Evolutionary conservation across 202 grass and related monocot genomes (phyloP).

Genomic region (Zoysia matrella): DNA sequence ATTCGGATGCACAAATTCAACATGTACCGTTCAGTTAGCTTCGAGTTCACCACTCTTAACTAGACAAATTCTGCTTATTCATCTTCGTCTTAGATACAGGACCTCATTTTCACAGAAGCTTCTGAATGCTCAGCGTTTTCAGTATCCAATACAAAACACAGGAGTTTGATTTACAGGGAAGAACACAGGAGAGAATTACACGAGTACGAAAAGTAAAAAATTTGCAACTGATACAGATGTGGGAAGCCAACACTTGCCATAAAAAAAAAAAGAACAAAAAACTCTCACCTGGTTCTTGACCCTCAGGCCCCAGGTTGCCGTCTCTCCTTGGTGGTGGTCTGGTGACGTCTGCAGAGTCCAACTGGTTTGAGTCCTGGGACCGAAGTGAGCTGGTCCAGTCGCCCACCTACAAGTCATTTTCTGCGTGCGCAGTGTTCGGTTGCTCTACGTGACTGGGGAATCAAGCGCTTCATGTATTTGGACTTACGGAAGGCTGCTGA

Average conservation of each 20-base stretch:
- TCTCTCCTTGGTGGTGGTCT: not conserved
- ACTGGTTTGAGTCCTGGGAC: conserved; percentile 5
- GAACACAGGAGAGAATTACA: not conserved
- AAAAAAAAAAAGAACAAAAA: no score
- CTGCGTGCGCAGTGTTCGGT: conserved; percentile 24
- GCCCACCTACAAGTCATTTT: conserved; percentile 25
- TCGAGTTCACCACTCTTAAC: not conserved
- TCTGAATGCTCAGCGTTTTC: conserved; percentile 17
- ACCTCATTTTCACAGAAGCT: conserved; percentile 13
- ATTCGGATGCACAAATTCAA: conserved; percentile 1
- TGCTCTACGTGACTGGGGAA: conserved; percentile 36
- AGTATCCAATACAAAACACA: not conserved
- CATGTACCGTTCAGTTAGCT: no score
- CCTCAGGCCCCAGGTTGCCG: not conserved
- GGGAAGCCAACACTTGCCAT: not conserved
- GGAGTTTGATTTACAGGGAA: not conserved
- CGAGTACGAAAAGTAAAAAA: conserved; percentile 1
- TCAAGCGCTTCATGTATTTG: not conserved
- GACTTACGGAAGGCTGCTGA: not conserved
- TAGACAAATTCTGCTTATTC: conserved; percentile 1
- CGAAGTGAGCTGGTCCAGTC: conserved; percentile 26
- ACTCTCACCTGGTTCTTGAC: no score
- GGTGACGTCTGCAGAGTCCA: conserved; percentile 6
- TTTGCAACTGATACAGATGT: not conserved
- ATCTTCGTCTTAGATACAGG: not conserved